These are phyloP conservation scores for Scedosporium apiospermum DNA, from an alignment of 2,329 filamentous ascomycete genomes.

Conservation along the genomic window DNA sequence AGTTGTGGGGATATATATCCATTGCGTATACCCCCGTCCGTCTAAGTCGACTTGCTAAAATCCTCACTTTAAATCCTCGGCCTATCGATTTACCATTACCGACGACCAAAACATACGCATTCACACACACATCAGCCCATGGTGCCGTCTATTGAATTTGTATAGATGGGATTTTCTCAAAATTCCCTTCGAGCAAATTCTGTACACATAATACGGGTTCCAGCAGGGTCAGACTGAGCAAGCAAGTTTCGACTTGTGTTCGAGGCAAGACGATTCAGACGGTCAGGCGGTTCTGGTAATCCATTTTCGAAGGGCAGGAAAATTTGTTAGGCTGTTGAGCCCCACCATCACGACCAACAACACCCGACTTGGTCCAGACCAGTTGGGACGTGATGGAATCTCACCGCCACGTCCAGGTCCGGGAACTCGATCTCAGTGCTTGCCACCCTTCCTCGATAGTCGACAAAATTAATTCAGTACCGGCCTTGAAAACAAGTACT, in stretches of 20 bases:
- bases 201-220: not conserved
- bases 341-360: not conserved
- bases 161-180: too few relatives aligned
- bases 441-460: constrained; percentile 38
- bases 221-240: not conserved
- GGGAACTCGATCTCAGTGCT: constrained; percentile 41
- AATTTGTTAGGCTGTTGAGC: not conserved
- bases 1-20: not conserved
- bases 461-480: constrained; percentile 46
- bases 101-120: not conserved
- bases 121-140: not conserved
- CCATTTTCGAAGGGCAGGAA: too few relatives aligned
- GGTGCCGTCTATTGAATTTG: not conserved
- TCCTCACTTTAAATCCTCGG: not conserved
- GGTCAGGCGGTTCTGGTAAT: too few relatives aligned
- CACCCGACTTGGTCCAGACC: not conserved
- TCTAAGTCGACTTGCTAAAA: not conserved
- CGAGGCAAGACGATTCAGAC: not conserved
- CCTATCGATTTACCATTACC: not conserved
- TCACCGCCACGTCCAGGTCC: constrained; percentile 26
- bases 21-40: not conserved
- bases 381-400: constrained; percentile 1
- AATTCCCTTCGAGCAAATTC: not conserved
- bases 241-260: not conserved
- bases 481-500: constrained; percentile 49